Base-by-base conservation (phyloP, 129 eudicot genomes). In the Sambucus nigra region DNA sequence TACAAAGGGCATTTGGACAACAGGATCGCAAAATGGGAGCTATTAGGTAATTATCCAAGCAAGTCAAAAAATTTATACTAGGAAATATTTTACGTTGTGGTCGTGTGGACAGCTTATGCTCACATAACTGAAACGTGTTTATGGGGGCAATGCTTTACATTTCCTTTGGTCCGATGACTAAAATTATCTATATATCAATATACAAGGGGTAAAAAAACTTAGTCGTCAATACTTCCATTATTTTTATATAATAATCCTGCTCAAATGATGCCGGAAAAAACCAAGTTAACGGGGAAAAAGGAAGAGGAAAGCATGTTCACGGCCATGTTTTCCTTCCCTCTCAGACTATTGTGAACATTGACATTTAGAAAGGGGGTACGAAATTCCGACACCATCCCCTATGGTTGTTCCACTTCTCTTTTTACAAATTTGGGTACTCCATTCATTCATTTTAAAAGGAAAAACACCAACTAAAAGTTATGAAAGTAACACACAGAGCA, bases 1-100 rank as follows among this genome's bases (percentile, higher is more conserved):
- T 40, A 69, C 54, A 63, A 28, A 44, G 63, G 55, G 50, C 53
- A 71, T 14, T 10, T 39, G 55, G 38, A 58, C 41, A 50, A 65
- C 33, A 51, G 50, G 5, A 47, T 55, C 25, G 10, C 56, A 44
- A 35, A 39, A 22, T 21, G 39, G 44, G 11, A 29, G 53, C 25
- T 7, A 21, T 55, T 33, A 2, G 28, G 21, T 31, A 8, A 44
- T 65, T 25, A 21, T 55, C 17, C 25, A 39, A 7, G 53, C 54
- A 55, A 2, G 41, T 23, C 35, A 55, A n/a, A 55, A 19, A 26
- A 29, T 29, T 29, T 29, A 29, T 29, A 29, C 35, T 8, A 8
- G 35, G 35, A 29, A 29, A 29, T 29, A 29, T 29, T 8, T 29
- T 29, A 29, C 8, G 8, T 35, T 3, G 42, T 35, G 42, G 42